Evolutionary conservation across 352 stramenopile genomes (phyloP).

Genomic region (Phytopythium litorale): DNA sequence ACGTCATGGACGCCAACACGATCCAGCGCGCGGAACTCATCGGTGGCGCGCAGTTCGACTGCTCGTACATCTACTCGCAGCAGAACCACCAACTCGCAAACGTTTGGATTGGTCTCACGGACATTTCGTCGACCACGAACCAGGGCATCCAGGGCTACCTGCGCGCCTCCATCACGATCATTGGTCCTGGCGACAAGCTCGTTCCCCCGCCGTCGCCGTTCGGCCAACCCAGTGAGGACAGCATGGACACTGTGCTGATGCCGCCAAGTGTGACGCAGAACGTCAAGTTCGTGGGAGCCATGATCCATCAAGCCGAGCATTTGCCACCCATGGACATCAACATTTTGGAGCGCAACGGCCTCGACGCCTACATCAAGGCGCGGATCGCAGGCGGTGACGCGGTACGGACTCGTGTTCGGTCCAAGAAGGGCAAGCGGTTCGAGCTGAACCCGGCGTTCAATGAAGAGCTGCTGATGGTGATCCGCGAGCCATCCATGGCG

Average conservation of each 20-base stretch:
- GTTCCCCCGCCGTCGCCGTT: constrained; percentile 65
- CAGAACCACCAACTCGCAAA: constrained; percentile 88
- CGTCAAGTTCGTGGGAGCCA: constrained; percentile 67
- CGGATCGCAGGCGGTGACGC: constrained; percentile 52
- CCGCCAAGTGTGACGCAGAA: constrained; percentile 64
- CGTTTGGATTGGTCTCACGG: constrained; percentile 89
- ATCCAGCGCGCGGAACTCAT: constrained; percentile 88
- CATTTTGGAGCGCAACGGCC: constrained; percentile 49
- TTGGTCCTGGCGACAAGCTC: constrained; percentile 86
- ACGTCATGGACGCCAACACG: constrained; percentile 85
- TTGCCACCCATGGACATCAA: constrained; percentile 72
- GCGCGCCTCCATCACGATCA: constrained; percentile 82
- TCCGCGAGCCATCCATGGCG: constrained; percentile 75
- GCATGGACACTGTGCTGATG: constrained; percentile 76
- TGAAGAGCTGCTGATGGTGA: constrained; percentile 74
- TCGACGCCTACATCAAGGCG: constrained; percentile 71
- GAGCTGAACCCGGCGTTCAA: constrained; percentile 72
- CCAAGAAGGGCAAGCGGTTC: constrained; percentile 69
- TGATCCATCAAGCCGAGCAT: constrained; percentile 69
- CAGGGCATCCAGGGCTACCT: constrained; percentile 90
- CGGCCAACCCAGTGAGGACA: constrained; percentile 28
- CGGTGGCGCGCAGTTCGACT: constrained; percentile 81
- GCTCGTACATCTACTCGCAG: constrained; percentile 86
- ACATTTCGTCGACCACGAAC: constrained; percentile 76
- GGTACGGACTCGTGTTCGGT: constrained; percentile 69